Evolutionary conservation across 2,329 filamentous ascomycete genomes (phyloP).

Genomic region (Cladosporium halotolerans): DNA sequence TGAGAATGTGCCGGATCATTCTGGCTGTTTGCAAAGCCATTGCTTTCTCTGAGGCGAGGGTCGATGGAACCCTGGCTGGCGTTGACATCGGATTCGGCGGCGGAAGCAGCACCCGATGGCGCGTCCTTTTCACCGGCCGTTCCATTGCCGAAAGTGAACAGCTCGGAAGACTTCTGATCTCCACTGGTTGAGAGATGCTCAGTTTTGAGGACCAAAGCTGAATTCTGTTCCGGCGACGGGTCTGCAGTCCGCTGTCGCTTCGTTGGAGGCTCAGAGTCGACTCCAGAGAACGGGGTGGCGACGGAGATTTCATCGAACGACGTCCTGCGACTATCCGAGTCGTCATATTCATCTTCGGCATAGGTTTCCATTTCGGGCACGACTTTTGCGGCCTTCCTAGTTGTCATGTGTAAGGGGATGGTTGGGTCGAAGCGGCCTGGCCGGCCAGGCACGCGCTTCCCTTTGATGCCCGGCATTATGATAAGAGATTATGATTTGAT

Average conservation of each 20-base stretch:
- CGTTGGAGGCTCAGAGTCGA: constrained; percentile 7
- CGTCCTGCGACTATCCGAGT: constrained; percentile 6
- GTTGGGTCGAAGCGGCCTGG: constrained; percentile 39
- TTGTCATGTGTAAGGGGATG: constrained; percentile 45
- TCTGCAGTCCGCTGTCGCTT: constrained; percentile 9
- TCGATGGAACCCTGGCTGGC: constrained; percentile 3
- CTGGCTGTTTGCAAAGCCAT: not conserved
- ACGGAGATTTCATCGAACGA: constrained; percentile 7
- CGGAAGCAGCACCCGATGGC: not conserved
- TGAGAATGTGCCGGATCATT: not conserved
- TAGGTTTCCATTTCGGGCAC: constrained; percentile 2
- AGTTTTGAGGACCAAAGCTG: not conserved
- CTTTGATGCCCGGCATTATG: constrained; percentile 16
- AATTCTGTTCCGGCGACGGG: constrained; percentile 2
- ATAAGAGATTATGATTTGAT: not conserved
- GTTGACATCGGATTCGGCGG: not conserved
- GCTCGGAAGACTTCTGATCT: not conserved
- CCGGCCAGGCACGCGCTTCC: constrained; percentile 17
- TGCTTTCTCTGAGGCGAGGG: not conserved
- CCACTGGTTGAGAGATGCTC: not conserved
- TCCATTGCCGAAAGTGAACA: not conserved
- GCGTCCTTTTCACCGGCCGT: not conserved
- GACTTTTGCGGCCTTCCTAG: constrained; percentile 26
- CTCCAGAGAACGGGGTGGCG: not conserved
- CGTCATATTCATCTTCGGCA: constrained; percentile 7